These are phyloP conservation scores for Syzygium jambos DNA, from an alignment of 345 rosid species.

Conservation along the genomic window DNA sequence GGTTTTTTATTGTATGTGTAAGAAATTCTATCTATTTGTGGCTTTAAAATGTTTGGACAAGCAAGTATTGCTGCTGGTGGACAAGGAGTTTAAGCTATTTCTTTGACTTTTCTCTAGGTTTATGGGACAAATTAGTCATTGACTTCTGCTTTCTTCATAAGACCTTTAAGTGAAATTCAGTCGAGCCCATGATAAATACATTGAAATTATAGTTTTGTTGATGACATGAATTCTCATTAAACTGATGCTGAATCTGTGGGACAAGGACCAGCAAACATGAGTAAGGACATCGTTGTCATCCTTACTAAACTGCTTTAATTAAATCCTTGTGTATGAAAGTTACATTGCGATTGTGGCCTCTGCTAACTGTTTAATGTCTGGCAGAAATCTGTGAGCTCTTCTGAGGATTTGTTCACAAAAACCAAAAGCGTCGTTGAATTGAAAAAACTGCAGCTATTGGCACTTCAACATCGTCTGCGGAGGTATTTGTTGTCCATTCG, in stretches of 20 bases:
- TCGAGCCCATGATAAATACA: neutral
- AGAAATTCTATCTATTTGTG: neutral
- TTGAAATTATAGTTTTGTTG: neutral
- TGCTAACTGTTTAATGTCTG: neutral
- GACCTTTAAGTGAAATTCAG: neutral
- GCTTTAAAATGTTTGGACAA: neutral
- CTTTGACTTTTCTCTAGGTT: neutral
- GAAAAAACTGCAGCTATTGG: constrained; percentile 80
- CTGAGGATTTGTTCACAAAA: constrained; percentile 79
- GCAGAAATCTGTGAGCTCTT: constrained; percentile 71
- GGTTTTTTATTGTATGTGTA: neutral
- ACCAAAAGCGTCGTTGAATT: constrained; percentile 88
- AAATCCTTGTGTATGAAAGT: neutral
- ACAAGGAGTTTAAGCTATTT: neutral
- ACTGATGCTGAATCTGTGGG: neutral
- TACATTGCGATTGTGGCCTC: neutral
- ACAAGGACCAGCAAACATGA: neutral
- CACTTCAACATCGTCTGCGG: constrained; percentile 70
- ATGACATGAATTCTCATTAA: neutral
- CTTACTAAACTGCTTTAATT: neutral
- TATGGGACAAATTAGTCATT: neutral
- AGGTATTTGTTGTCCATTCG: constrained; percentile 30
- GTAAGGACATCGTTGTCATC: neutral
- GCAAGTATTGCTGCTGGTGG: neutral
- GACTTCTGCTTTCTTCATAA: neutral